Evolutionary conservation across 306 rosid genomes (phyloP).

Genomic region (Gastrolobium villosum): DNA sequence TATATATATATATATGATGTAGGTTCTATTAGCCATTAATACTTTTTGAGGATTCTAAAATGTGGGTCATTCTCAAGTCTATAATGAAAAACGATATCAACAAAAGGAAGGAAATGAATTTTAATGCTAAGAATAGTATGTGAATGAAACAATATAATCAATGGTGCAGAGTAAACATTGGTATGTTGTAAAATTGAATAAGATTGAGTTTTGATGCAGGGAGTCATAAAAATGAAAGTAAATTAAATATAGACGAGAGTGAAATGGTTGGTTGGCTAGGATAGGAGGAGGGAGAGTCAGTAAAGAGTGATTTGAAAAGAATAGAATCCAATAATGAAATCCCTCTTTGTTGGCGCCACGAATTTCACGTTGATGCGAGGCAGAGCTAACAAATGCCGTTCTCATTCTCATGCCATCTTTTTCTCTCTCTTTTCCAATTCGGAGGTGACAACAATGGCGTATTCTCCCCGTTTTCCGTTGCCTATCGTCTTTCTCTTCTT

Average conservation of each 20-base stretch:
- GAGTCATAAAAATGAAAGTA: no score
- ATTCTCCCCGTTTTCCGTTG: neutral
- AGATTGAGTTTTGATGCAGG: neutral
- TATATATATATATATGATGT: no score
- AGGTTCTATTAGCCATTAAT: no score
- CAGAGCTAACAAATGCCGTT: constrained; percentile 1
- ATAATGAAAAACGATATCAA: no score
- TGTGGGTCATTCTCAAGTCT: no score
- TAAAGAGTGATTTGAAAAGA: constrained; percentile 1
- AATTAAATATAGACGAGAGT: neutral
- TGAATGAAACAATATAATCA: neutral
- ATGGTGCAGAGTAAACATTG: neutral
- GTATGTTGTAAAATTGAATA: neutral
- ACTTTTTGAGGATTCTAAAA: no score
- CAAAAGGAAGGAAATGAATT: no score
- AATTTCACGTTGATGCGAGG: constrained; percentile 36
- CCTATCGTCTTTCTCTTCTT: constrained; percentile 29
- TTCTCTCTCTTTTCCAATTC: neutral
- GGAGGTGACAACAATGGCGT: constrained; percentile 18
- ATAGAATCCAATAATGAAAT: neutral
- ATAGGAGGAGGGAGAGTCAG: neutral
- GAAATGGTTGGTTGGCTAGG: neutral
- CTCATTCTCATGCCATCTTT: neutral
- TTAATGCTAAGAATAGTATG: neutral
- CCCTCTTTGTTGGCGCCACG: constrained; percentile 19